Conservation (phyloP, 306 rosid species). For the Corylus americana region DNA sequence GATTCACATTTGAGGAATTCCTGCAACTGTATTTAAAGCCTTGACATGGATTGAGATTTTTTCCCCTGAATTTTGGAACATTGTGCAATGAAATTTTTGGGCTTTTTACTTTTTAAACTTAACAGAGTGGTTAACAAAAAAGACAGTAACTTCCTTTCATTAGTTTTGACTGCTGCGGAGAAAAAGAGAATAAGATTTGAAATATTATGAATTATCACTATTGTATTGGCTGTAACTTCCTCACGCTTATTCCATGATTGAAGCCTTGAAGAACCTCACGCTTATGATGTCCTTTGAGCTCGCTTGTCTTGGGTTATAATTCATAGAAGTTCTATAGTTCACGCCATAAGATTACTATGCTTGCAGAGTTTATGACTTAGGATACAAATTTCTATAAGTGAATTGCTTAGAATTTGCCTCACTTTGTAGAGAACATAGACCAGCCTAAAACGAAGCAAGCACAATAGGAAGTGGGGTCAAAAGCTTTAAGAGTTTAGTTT, state of each 20-base stretch:
- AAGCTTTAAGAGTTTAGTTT: neutral
- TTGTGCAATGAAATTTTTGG: neutral
- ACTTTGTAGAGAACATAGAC: neutral
- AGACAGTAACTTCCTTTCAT: neutral
- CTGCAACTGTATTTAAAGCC: neutral
- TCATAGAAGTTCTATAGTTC: neutral
- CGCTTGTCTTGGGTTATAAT: neutral
- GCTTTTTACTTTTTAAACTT: neutral
- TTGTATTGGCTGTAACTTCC: neutral
- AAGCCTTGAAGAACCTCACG: too few species aligned
- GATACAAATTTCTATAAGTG: neutral
- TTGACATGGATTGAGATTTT: neutral
- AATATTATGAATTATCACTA: neutral
- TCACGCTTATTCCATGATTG: too few species aligned
- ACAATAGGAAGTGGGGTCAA: neutral
- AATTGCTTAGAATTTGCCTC: neutral
- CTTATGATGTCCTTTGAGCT: too few species aligned
- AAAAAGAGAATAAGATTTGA: neutral
- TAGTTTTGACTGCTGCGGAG: neutral
- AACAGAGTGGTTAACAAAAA: neutral
- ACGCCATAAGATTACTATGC: neutral
- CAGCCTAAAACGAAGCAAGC: neutral
- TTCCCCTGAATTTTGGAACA: neutral
- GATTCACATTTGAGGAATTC: slow-evolving; percentile 4
- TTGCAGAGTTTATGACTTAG: neutral